Percentiles rank a stretch among this genome's conserved stretches.
Conservation (phyloP, 192 early-diverging fungal genomes). For the Linnemannia schmuckeri region DNA sequence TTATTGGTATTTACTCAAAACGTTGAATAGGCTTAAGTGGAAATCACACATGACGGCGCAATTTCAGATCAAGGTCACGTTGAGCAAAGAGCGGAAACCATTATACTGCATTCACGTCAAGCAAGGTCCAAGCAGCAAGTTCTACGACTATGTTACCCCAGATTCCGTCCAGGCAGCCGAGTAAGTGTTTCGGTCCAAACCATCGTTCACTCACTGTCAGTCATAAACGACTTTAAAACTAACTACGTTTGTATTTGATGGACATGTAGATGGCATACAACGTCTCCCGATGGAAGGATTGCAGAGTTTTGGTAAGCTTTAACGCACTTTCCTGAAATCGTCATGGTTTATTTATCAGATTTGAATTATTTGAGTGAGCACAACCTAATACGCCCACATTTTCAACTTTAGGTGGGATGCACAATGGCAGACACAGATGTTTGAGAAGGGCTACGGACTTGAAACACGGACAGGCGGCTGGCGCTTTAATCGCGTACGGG, state of each 20-base stretch:
- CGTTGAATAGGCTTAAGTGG: constrained; percentile 69
- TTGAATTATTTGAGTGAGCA: too few relatives aligned
- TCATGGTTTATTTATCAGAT: not conserved
- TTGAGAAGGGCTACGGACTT: constrained; percentile 65
- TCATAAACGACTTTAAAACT: not conserved
- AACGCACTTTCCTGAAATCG: not conserved
- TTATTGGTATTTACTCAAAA: not conserved
- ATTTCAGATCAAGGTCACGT: constrained; percentile 65
- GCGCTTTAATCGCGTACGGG: constrained; percentile 66
- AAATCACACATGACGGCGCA: constrained; percentile 70
- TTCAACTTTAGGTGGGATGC: constrained; percentile 59
- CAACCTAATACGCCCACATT: not conserved
- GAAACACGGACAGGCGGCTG: constrained; percentile 64
- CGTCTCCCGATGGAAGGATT: constrained; percentile 62
- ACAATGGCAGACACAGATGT: constrained; percentile 63
- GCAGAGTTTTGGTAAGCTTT: constrained; percentile 62
- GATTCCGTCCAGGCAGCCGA: constrained; percentile 57
- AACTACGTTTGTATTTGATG: not conserved
- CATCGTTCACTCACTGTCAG: not conserved
- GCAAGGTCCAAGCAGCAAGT: constrained; percentile 61
- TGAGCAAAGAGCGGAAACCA: constrained; percentile 66
- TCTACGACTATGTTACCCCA: constrained; percentile 67
- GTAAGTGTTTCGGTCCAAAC: constrained; percentile 34
- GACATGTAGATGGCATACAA: constrained; percentile 60
- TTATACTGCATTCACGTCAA: constrained; percentile 61